These are phyloP conservation scores for Aristolochia contorta DNA, from an alignment of 164 flowering plant genomes.

Conservation along the genomic window DNA sequence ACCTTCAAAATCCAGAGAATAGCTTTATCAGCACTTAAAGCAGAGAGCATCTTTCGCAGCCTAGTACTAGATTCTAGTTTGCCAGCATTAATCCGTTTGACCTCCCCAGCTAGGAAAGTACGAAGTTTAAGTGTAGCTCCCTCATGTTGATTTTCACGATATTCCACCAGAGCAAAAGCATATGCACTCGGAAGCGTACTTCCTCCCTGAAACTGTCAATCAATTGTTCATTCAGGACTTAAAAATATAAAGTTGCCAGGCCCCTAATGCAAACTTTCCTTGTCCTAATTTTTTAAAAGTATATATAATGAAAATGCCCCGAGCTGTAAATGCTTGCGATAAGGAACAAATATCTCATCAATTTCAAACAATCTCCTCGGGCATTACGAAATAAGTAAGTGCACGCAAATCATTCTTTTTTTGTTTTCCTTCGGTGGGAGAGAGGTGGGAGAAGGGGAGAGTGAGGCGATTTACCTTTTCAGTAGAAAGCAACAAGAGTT, in stretches of 20 bases:
- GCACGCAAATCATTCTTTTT: too few relatives aligned
- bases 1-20: constrained; percentile 58
- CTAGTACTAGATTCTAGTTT: constrained; percentile 30
- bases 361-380: too few relatives aligned
- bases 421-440: too few relatives aligned
- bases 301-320: neutral
- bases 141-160: constrained; percentile 27
- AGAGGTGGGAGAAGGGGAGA: too few relatives aligned
- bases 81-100: constrained; percentile 28
- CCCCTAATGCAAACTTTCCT: neutral
- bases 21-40: constrained; percentile 28
- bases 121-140: constrained; percentile 38
- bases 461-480: constrained; percentile 34
- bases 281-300: neutral
- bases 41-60: constrained; percentile 35
- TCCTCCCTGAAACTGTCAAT: constrained; percentile 46
- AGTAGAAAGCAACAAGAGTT: constrained; percentile 63
- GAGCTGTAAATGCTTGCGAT: too few relatives aligned
- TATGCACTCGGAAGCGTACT: constrained; percentile 35
- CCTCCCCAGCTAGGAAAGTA: constrained; percentile 57
- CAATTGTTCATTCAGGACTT: neutral
- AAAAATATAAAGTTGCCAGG: neutral
- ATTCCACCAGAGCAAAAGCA: constrained; percentile 84
- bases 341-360: too few relatives aligned
- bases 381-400: too few relatives aligned